Percentiles rank a stretch among this genome's conserved stretches.
phyloP scores from a whole-genome alignment of 495 filamentous ascomycete genomes.

The Lindgomyces ingoldianus region DNA sequence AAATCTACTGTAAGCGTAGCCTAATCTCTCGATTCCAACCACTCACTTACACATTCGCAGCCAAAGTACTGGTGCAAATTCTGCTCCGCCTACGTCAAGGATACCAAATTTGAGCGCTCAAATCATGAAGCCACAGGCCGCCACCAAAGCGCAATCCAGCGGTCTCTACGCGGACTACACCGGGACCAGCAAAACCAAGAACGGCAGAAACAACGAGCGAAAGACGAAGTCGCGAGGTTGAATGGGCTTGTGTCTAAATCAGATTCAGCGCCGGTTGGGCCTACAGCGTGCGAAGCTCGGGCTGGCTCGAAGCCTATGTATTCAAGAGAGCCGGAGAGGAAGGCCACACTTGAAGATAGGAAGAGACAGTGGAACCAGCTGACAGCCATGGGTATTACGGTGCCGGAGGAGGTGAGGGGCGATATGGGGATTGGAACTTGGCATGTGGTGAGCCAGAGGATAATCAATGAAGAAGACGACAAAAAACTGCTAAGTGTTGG shows the following conservation, averaged over 20 bases:
- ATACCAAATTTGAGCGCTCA: constrained; percentile 83
- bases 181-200: constrained; percentile 74
- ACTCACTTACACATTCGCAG: constrained; percentile 40
- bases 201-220: constrained; percentile 76
- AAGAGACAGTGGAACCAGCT: constrained; percentile 86
- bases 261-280: constrained; percentile 24
- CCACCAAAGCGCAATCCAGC: constrained; percentile 87
- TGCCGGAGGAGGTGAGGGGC: constrained; percentile 75
- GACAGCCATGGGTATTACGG: constrained; percentile 78
- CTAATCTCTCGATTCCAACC: not conserved
- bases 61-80: constrained; percentile 98
- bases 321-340: constrained; percentile 35
- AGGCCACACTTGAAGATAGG: constrained; percentile 64
- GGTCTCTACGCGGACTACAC: constrained; percentile 86
- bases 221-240: constrained; percentile 81
- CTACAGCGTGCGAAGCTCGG: constrained; percentile 22
- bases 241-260: constrained; percentile 67
- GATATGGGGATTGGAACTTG: constrained; percentile 90
- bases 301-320: constrained; percentile 17
- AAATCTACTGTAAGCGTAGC: constrained; percentile 75
- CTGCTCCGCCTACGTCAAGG: constrained; percentile 86
- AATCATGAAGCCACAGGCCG: constrained; percentile 89
- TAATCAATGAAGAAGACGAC: constrained; percentile 40
- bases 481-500: constrained; percentile 51
- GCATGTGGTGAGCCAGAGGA: constrained; percentile 67